Base-by-base conservation (phyloP, 192 early-diverging fungal species). In the Coemansia sp. region DNA sequence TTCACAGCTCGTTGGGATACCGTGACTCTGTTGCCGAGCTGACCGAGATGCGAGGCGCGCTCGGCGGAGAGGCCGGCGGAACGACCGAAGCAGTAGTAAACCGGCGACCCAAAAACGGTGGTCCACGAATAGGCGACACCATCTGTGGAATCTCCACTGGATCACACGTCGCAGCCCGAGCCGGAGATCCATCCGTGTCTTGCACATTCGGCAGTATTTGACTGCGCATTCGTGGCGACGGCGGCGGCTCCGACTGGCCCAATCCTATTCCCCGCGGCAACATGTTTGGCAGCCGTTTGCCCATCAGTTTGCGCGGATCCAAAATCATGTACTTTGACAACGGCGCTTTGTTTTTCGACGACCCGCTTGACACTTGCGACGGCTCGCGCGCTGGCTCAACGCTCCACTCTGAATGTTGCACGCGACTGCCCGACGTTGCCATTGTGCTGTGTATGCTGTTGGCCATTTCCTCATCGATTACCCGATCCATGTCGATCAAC, bases 281-380 rank as follows among this genome's bases (percentile, higher is more conserved):
- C 1, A 78, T 49, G 17, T 54, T 71, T 1, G 77, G 77, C 4
- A 80, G 64, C 21, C 77, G 77, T 60, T 67, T 74, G 61, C 77
- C 77, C 77, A 80, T 80, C 24, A 80, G 72, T 62, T 80, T 80
- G 32, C 77, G 64, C 51, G 77, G 77, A 65, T 80, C 77, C 61
- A 80, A 55, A 17, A 80, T 74, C 77, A 80, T 74, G 69, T 80
- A 74, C 68, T 74, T 79, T 45, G 77, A 67, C 29, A 65, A 37
- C 54, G 72, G 77, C 10, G 77, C 72, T 38, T 70, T 66, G 56
- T 60, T 32, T 58, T 66, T 71, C n/a, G 56, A 32, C 41, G 65
- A 54, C 7, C 14, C 29, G n/a, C 15, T n/a, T 8, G 55, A 25
- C 14, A 25, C 55, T 21, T 37, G 29, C 7, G 55, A 56, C 9